Base-by-base conservation (phyloP, 192 early-diverging fungal genomes). In the Polychytrium aggregatum region DNA sequence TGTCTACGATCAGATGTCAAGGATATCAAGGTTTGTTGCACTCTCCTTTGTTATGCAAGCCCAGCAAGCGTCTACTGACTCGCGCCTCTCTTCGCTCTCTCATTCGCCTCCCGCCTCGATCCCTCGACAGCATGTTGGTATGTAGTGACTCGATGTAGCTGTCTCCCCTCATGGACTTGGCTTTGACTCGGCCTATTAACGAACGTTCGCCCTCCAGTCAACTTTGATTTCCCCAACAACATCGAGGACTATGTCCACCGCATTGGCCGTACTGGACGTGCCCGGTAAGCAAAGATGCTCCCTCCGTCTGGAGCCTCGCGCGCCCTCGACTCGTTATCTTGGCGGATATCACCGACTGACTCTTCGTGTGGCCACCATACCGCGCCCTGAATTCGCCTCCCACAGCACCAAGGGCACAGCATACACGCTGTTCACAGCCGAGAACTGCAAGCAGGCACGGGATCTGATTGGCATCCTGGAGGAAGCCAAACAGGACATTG, bases 221-320 rank as follows among this genome's bases (percentile, higher is more conserved):
- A 88, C 66, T 97, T 85, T 66, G 95, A 98, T 51, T 74, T 98
- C 55, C 92, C 95, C 24, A 88, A 81, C 8, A 92, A 97, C 55
- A 82, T 87, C 55, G 91, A 97, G 63, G 95, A 98, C 62, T 79
- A 79, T 55, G 78, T 91, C 28, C 88, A 91, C 54, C 79, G 88
- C 26, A 89, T 89, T 52, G 88, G 88, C 11, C 64, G 76, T 43
- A 79, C 76, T 2, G 74, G 68, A 7, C 67, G 74, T 60, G 74
- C 74, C 46, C 65, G 63, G 68, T 73, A 66, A 37, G 58, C 27
- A 1, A 13, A 11, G 2, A 16, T n/a, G 10, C 27, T 56, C 16
- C 11, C 2, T 28, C 34, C 10, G 22, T 58, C 41, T 10, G n/a
- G n/a, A n/a, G n/a, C n/a, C n/a, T n/a, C n/a, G n/a, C n/a, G n/a